These are phyloP conservation scores for Hymenoscyphus repandus DNA, from an alignment of 2,329 filamentous ascomycete species.

Conservation along the genomic window DNA sequence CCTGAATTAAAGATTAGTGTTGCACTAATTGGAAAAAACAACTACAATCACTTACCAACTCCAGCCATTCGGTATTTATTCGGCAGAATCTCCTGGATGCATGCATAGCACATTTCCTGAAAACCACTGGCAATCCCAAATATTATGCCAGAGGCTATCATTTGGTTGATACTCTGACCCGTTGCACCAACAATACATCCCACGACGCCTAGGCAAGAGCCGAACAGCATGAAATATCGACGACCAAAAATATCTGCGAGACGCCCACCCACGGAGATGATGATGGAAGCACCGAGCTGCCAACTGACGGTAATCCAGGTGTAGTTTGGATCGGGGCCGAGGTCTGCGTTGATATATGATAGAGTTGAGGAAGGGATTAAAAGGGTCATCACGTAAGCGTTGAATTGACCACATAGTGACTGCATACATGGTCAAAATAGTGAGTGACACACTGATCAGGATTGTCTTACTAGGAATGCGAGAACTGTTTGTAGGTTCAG, in stretches of 20 bases:
- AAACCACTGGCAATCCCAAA: conserved; percentile 38
- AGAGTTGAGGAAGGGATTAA: conserved; percentile 6
- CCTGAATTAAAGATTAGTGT: background rate
- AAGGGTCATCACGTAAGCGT: conserved; percentile 10
- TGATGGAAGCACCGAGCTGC: conserved; percentile 32
- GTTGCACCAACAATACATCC: conserved; percentile 37
- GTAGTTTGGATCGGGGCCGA: conserved; percentile 6
- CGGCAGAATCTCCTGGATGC: conserved; percentile 35
- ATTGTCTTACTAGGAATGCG: background rate
- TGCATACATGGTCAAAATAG: background rate
- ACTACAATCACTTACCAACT: conserved; percentile 4
- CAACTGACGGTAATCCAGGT: conserved; percentile 32
- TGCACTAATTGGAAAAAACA: background rate
- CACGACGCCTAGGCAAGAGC: conserved; percentile 31
- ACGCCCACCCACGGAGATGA: conserved; percentile 33
- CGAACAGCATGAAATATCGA: conserved; percentile 35
- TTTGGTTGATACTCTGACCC: conserved; percentile 34
- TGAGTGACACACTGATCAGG: background rate
- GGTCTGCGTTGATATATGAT: conserved; percentile 9
- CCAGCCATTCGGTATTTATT: conserved; percentile 29
- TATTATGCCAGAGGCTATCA: conserved; percentile 37
- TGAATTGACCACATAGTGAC: conserved; percentile 2
- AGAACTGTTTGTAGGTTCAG: background rate
- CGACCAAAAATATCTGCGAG: conserved; percentile 38
- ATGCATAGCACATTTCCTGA: conserved; percentile 34